Conservation (phyloP, 345 rosid species). For the Pistacia vera region DNA sequence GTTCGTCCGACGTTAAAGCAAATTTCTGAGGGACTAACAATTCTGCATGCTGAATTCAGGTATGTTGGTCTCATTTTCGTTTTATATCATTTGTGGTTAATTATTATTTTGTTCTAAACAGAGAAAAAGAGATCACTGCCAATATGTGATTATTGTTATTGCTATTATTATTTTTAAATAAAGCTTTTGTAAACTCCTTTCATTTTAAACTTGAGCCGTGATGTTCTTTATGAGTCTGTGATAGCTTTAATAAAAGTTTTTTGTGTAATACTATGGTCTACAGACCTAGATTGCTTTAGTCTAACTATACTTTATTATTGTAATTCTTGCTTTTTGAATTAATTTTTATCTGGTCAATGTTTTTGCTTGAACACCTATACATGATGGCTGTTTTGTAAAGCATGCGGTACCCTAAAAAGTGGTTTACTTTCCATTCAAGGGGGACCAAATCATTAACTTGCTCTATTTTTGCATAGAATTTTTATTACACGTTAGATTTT, state of each 20-base stretch:
- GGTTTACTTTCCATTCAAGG: neutral
- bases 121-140: neutral
- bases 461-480: neutral
- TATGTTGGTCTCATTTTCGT: conserved; percentile 23
- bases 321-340: conserved; percentile 1
- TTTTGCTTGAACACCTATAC: neutral
- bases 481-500: neutral
- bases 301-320: neutral
- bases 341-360: neutral
- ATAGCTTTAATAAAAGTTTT: neutral
- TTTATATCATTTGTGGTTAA: neutral
- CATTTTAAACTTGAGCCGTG: neutral
- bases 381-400: neutral
- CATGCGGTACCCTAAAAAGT: neutral
- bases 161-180: neutral
- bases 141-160: neutral
- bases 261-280: too few relatives aligned
- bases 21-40: conserved; percentile 46
- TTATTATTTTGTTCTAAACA: neutral
- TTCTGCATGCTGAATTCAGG: conserved; percentile 80
- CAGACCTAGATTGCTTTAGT: too few relatives aligned
- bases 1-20: conserved; percentile 64
- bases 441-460: neutral
- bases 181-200: neutral
- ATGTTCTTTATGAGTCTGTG: neutral